Evolutionary conservation across 495 filamentous ascomycete genomes (phyloP).

Genomic region (Hyaloscypha bicolor): DNA sequence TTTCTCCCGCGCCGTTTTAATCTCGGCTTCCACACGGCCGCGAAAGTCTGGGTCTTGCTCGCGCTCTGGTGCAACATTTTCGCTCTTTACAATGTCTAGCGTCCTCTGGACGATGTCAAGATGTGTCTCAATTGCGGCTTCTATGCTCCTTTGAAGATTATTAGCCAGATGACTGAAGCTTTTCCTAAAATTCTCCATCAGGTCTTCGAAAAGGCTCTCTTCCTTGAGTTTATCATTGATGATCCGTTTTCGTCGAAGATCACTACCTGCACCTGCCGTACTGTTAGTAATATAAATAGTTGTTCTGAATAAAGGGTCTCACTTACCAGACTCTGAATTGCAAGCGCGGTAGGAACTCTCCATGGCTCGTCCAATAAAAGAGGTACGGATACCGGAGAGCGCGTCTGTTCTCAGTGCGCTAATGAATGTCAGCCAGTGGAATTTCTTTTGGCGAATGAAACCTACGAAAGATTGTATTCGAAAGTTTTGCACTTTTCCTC

Average conservation of each 20-base stretch:
- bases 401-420: slow-evolving; percentile 35
- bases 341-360: slow-evolving; percentile 32
- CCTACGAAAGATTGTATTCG: slow-evolving; percentile 13
- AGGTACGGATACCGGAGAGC: slow-evolving; percentile 36
- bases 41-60: slow-evolving; percentile 38
- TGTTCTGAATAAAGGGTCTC: slow-evolving; percentile 2
- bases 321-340: slow-evolving; percentile 28
- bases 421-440: slow-evolving; percentile 10
- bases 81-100: slow-evolving; percentile 36
- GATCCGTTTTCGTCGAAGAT: slow-evolving; percentile 34
- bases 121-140: slow-evolving; percentile 25
- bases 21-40: slow-evolving; percentile 26
- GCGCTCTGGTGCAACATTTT: slow-evolving; percentile 38
- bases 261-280: slow-evolving; percentile 35
- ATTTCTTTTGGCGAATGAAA: slow-evolving; percentile 1
- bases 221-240: slow-evolving; percentile 32
- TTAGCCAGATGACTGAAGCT: slow-evolving; percentile 27
- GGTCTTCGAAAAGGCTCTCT: slow-evolving; percentile 29
- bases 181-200: slow-evolving; percentile 28
- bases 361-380: slow-evolving; percentile 40
- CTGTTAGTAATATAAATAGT: slow-evolving; percentile 7
- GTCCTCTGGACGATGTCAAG: slow-evolving; percentile 31
- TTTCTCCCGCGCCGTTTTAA: background rate
- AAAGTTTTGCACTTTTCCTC: slow-evolving; percentile 15
- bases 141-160: slow-evolving; percentile 29